Evolutionary conservation across 2,329 filamentous ascomycete genomes (phyloP).

Genomic region (Aspergillus proliferans): DNA sequence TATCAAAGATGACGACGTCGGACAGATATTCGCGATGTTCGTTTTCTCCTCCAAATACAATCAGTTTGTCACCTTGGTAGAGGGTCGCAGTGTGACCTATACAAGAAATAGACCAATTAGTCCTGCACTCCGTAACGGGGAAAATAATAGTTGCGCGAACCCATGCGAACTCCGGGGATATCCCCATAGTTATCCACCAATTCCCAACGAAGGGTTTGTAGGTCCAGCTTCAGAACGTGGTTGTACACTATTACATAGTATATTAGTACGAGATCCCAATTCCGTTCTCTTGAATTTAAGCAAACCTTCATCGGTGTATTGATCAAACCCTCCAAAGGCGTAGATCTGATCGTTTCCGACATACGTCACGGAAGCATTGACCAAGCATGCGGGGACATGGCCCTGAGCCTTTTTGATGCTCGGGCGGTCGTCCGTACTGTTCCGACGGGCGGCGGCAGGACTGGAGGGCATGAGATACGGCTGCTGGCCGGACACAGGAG

Average conservation of each 20-base stretch:
- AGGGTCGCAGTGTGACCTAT: constrained; percentile 88
- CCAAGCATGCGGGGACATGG: constrained; percentile 82
- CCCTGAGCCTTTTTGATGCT: constrained; percentile 73
- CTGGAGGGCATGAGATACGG: constrained; percentile 90
- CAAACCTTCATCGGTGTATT: constrained; percentile 87
- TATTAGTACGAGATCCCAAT: constrained; percentile 5
- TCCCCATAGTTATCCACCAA: constrained; percentile 98
- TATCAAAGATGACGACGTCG: constrained; percentile 91
- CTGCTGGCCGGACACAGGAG: constrained; percentile 39
- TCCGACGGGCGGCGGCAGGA: constrained; percentile 59
- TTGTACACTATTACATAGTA: constrained; percentile 65
- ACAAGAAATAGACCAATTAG: background rate
- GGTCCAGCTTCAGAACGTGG: constrained; percentile 83
- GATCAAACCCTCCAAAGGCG: constrained; percentile 96
- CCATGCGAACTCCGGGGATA: constrained; percentile 95
- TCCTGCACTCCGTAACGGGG: constrained; percentile 4
- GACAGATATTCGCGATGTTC: constrained; percentile 93
- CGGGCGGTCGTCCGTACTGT: constrained; percentile 69
- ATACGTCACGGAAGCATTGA: constrained; percentile 98
- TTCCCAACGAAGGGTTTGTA: constrained; percentile 85
- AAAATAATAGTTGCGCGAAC: constrained; percentile 44
- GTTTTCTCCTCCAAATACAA: constrained; percentile 97
- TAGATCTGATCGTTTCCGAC: constrained; percentile 97
- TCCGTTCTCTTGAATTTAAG: background rate
- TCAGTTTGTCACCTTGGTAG: constrained; percentile 88